A percentile compares a stretch with the other conserved stretches of the same genome.
phyloP scores from a whole-genome alignment of 352 stramenopile species.

The Phytophthora fragariaefolia region DNA sequence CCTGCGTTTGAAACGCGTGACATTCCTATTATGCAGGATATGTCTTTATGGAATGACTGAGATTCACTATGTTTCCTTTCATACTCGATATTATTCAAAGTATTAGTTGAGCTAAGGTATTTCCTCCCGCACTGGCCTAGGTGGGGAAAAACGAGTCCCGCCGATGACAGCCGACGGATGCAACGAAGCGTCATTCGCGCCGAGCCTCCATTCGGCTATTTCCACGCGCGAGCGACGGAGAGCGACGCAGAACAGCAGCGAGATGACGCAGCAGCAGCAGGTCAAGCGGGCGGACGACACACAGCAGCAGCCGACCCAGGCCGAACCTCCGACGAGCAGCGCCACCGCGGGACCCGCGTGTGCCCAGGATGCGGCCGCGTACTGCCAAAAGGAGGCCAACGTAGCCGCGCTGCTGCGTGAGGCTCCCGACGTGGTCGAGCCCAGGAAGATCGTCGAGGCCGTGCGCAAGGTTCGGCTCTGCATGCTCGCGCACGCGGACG shows the following conservation, averaged over 20 bases:
- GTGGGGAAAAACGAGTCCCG: neutral
- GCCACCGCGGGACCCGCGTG: constrained; percentile 35
- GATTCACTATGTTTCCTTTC: too few relatives aligned
- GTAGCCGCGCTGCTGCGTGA: constrained; percentile 59
- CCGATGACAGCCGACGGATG: constrained; percentile 18
- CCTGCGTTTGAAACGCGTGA: too few relatives aligned
- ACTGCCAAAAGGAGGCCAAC: constrained; percentile 57
- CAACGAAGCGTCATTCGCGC: constrained; percentile 19
- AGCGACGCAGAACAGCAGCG: neutral
- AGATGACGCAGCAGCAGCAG: constrained; percentile 27
- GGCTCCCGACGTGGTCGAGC: constrained; percentile 36
- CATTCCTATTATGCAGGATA: too few relatives aligned
- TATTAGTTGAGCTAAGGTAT: too few relatives aligned
- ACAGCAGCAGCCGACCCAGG: neutral
- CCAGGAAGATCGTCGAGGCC: constrained; percentile 43
- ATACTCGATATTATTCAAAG: too few relatives aligned
- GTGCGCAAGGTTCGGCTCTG: constrained; percentile 58
- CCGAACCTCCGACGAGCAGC: neutral
- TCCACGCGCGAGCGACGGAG: constrained; percentile 1
- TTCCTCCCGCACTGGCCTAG: too few relatives aligned
- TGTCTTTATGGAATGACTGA: too few relatives aligned
- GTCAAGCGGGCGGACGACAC: constrained; percentile 1
- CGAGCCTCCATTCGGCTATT: constrained; percentile 35
- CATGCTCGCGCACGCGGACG: constrained; percentile 58
- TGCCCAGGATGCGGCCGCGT: constrained; percentile 42